These are phyloP conservation scores for Leccinum olivaceopallidum DNA, from an alignment of 768 basidiomycete species.

Conservation along the genomic window DNA sequence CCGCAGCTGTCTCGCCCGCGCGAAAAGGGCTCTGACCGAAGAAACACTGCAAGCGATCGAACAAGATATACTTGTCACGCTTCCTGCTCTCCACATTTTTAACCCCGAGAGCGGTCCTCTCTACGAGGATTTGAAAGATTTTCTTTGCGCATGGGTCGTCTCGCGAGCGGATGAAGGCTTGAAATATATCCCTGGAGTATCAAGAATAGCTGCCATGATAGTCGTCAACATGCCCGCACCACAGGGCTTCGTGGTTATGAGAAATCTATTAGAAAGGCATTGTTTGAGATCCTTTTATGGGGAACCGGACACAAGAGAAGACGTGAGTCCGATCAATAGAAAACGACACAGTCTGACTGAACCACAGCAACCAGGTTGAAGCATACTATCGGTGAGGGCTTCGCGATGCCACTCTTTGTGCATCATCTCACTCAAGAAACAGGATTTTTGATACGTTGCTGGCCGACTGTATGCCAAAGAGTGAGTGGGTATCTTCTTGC, in stretches of 20 bases:
- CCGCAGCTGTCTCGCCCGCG: constrained; percentile 68
- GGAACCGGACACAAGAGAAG: constrained; percentile 65
- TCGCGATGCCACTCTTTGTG: background rate
- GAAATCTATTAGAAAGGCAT: constrained; percentile 84
- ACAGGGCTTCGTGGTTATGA: constrained; percentile 78
- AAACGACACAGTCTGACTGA: constrained; percentile 30
- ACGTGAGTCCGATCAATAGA: constrained; percentile 53
- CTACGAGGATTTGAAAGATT: constrained; percentile 78
- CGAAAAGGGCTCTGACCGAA: constrained; percentile 62
- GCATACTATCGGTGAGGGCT: constrained; percentile 78
- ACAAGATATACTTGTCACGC: constrained; percentile 69
- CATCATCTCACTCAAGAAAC: constrained; percentile 16
- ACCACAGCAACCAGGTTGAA: constrained; percentile 59
- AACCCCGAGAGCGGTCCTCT: constrained; percentile 74
- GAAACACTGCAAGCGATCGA: constrained; percentile 66
- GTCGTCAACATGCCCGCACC: constrained; percentile 77
- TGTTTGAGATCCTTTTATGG: constrained; percentile 86
- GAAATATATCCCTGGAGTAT: constrained; percentile 66
- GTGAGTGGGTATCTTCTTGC: constrained; percentile 42
- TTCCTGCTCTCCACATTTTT: constrained; percentile 82
- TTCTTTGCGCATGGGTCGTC: constrained; percentile 88
- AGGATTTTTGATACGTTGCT: constrained; percentile 92
- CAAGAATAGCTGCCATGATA: constrained; percentile 84
- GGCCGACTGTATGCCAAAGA: constrained; percentile 92
- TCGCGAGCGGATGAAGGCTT: constrained; percentile 81